A percentile compares a stretch with the other conserved stretches of the same genome.
phyloP scores from a whole-genome alignment of 1,284 basidiomycete genomes.

The Blastosporella zonata region DNA sequence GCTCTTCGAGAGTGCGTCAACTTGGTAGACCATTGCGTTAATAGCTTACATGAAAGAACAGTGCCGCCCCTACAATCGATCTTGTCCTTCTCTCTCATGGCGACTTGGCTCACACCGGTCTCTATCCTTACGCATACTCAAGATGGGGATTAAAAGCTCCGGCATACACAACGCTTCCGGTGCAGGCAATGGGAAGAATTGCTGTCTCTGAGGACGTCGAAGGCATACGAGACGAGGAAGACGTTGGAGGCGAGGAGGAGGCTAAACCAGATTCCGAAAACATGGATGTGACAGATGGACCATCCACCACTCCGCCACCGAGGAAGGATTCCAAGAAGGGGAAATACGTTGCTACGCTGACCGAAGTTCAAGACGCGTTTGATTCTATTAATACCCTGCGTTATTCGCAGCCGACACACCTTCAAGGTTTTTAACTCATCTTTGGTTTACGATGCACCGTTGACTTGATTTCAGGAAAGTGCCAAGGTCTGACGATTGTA shows the following conservation, averaged over 20 bases:
- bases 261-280: conserved; percentile 22
- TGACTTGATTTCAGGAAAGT: conserved; percentile 58
- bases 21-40: conserved; percentile 1
- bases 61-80: conserved; percentile 73
- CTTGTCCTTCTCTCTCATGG: conserved; percentile 93
- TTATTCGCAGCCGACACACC: conserved; percentile 94
- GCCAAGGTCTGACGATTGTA: conserved; percentile 90
- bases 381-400: conserved; percentile 89
- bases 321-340: conserved; percentile 31
- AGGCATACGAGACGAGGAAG: conserved; percentile 74
- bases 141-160: conserved; percentile 88
- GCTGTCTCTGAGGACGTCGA: conserved; percentile 84
- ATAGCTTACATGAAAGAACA: conserved; percentile 30
- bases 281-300: conserved; percentile 18
- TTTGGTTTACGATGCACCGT: background rate
- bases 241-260: conserved; percentile 45
- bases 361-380: conserved; percentile 94
- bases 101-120: conserved; percentile 82
- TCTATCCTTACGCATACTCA: conserved; percentile 89
- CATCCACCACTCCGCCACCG: conserved; percentile 16
- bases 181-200: conserved; percentile 94
- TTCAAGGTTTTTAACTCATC: conserved; percentile 64
- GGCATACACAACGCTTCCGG: conserved; percentile 94
- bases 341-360: conserved; percentile 72
- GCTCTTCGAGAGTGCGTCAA: conserved; percentile 60